These are phyloP conservation scores for Aspergillus biplanus DNA, from an alignment of 495 filamentous ascomycete genomes.

Conservation along the genomic window DNA sequence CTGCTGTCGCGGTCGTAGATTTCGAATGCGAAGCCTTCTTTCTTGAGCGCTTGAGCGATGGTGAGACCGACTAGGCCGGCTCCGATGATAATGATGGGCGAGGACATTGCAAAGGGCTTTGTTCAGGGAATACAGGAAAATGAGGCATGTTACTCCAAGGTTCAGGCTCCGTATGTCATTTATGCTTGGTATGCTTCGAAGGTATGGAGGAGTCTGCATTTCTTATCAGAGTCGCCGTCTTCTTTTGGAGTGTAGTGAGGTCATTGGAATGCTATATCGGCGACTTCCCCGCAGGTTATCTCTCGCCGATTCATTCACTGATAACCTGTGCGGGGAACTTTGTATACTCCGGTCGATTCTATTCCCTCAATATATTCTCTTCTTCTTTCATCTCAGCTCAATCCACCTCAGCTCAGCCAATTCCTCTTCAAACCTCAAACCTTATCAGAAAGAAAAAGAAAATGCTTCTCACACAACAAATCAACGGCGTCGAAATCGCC, in stretches of 20 bases:
- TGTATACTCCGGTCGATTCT: too few relatives aligned
- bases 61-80: slow-evolving; percentile 63
- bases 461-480: slow-evolving; percentile 3
- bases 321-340: too few relatives aligned
- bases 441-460: neutral
- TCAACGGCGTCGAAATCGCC: slow-evolving; percentile 9
- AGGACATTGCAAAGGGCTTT: slow-evolving; percentile 22
- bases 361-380: too few relatives aligned
- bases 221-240: too few relatives aligned
- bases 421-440: neutral
- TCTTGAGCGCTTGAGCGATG: slow-evolving; percentile 61
- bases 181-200: too few relatives aligned
- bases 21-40: slow-evolving; percentile 44
- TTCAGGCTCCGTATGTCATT: too few relatives aligned
- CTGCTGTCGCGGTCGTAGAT: slow-evolving; percentile 60
- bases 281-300: too few relatives aligned
- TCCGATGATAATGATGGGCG: slow-evolving; percentile 57
- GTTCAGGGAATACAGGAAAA: neutral
- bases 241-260: too few relatives aligned
- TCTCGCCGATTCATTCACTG: too few relatives aligned
- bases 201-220: too few relatives aligned
- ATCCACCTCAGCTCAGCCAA: neutral
- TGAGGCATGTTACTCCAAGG: too few relatives aligned
- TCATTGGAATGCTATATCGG: too few relatives aligned
- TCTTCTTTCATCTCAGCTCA: neutral